A percentile compares a stretch with the other conserved stretches of the same genome.
phyloP scores from a whole-genome alignment of 805 yeast species.

The Candida suzukii region DNA sequence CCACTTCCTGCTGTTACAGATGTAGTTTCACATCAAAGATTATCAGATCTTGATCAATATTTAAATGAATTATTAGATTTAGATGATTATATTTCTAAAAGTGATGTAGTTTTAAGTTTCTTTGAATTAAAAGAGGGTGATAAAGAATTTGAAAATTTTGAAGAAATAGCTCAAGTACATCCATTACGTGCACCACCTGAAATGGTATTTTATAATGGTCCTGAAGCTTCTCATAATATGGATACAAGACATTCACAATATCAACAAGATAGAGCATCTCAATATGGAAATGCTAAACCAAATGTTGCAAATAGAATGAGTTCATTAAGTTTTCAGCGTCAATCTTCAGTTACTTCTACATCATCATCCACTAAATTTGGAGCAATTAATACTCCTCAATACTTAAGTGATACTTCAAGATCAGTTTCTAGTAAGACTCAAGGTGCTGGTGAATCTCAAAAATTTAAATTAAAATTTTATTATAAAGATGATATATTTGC shows the following conservation, averaged over 20 bases:
- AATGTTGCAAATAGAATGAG: conserved; percentile 12
- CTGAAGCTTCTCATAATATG: conserved; percentile 14
- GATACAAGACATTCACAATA: conserved; percentile 27
- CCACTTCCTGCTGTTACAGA: conserved; percentile 91
- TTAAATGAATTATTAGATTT: conserved; percentile 51
- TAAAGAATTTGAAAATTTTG: conserved; percentile 30
- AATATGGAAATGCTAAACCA: conserved; percentile 31
- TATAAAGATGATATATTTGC: conserved; percentile 81
- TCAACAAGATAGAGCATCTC: conserved; percentile 46
- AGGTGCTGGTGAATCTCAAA: conserved; percentile 9
- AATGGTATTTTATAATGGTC: conserved; percentile 10
- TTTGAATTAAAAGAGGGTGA: conserved; percentile 67
- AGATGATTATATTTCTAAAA: conserved; percentile 70
- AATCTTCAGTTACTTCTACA: conserved; percentile 5
- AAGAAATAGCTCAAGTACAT: conserved; percentile 15
- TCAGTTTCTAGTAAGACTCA: not conserved
- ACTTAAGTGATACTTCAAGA: no score
- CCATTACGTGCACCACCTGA: conserved; percentile 25
- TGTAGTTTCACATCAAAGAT: conserved; percentile 43
- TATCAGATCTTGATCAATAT: conserved; percentile 48
- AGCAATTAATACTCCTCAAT: not conserved
- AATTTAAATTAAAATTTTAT: conserved; percentile 65
- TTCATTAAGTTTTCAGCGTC: conserved; percentile 14
- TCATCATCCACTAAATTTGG: conserved; percentile 4
- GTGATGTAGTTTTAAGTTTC: conserved; percentile 59